Evolutionary conservation across 257 asterid species (phyloP).

Genomic region (Solanum bukasovii): DNA sequence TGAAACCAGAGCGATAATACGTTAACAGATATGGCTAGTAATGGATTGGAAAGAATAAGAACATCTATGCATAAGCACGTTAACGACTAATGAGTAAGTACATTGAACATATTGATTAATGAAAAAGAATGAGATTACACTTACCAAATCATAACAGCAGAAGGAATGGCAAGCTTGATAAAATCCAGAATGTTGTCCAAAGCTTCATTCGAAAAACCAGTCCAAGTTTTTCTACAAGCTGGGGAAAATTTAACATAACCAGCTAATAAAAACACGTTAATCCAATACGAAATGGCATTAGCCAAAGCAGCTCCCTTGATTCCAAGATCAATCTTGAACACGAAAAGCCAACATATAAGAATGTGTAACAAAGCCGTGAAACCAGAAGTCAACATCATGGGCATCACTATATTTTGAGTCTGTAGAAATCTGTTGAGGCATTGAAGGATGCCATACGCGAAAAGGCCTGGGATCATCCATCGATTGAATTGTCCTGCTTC

Average conservation of each 20-base stretch:
- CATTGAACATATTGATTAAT: neutral
- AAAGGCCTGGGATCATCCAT: slow-evolving; percentile 56
- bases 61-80: neutral
- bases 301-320: slow-evolving; percentile 59
- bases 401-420: slow-evolving; percentile 45
- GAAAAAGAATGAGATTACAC: neutral
- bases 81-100: neutral
- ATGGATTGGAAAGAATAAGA: neutral
- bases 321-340: slow-evolving; percentile 26
- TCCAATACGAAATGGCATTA: slow-evolving; percentile 48
- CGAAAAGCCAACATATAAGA: slow-evolving; percentile 42
- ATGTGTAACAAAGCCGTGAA: slow-evolving; percentile 35
- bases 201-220: slow-evolving; percentile 49
- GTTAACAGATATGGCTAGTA: neutral
- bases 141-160: slow-evolving; percentile 62
- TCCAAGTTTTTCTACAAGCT: slow-evolving; percentile 30
- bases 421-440: slow-evolving; percentile 44
- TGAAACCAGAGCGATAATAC: slow-evolving; percentile 1
- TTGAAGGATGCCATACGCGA: slow-evolving; percentile 50
- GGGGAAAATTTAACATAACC: slow-evolving; percentile 36
- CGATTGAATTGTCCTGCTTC: slow-evolving; percentile 49
- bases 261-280: slow-evolving; percentile 33
- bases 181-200: slow-evolving; percentile 18
- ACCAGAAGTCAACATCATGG: slow-evolving; percentile 52
- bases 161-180: slow-evolving; percentile 53